phyloP scores from a whole-genome alignment of 2,329 filamentous ascomycete species.

The Exophiala bonariae region DNA sequence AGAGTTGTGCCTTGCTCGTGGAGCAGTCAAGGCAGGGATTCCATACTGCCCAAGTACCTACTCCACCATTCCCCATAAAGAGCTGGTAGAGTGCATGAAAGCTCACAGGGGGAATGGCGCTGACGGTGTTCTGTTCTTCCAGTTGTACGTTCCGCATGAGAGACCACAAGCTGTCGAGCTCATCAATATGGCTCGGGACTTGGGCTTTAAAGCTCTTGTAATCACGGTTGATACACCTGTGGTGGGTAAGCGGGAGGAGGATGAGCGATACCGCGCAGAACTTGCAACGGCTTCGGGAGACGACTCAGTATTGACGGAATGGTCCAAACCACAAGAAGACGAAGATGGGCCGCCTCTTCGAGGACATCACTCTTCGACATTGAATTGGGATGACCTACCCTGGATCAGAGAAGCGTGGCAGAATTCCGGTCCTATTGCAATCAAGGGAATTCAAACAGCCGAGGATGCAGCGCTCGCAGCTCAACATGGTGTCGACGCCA shows the following conservation, averaged over 20 bases:
- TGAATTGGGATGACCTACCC: slow-evolving; percentile 55
- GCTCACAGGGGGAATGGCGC: slow-evolving; percentile 27
- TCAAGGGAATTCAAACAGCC: slow-evolving; percentile 59
- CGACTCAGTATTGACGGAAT: slow-evolving; percentile 31
- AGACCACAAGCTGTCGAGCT: slow-evolving; percentile 48
- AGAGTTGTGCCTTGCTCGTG: slow-evolving; percentile 37
- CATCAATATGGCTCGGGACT: slow-evolving; percentile 36
- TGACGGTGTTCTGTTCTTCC: slow-evolving; percentile 35
- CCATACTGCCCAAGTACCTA: slow-evolving; percentile 39
- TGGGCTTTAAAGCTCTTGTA: slow-evolving; percentile 24
- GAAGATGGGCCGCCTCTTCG: slow-evolving; percentile 54
- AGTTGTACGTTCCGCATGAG: slow-evolving; percentile 56
- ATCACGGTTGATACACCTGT: slow-evolving; percentile 33
- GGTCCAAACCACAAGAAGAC: slow-evolving; percentile 50
- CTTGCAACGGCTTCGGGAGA: slow-evolving; percentile 27
- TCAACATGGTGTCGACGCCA: slow-evolving; percentile 52
- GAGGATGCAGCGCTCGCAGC: slow-evolving; percentile 56
- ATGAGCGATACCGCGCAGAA: slow-evolving; percentile 54
- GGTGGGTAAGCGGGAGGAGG: slow-evolving; percentile 56
- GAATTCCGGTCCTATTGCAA: slow-evolving; percentile 53
- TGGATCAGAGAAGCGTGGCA: slow-evolving; percentile 49
- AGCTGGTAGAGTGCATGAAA: slow-evolving; percentile 29
- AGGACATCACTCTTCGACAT: slow-evolving; percentile 51
- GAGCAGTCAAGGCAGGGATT: slow-evolving; percentile 35
- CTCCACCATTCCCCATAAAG: slow-evolving; percentile 32